phyloP scores from a whole-genome alignment of 345 rosid genomes.

The Toxicodendron radicans region DNA sequence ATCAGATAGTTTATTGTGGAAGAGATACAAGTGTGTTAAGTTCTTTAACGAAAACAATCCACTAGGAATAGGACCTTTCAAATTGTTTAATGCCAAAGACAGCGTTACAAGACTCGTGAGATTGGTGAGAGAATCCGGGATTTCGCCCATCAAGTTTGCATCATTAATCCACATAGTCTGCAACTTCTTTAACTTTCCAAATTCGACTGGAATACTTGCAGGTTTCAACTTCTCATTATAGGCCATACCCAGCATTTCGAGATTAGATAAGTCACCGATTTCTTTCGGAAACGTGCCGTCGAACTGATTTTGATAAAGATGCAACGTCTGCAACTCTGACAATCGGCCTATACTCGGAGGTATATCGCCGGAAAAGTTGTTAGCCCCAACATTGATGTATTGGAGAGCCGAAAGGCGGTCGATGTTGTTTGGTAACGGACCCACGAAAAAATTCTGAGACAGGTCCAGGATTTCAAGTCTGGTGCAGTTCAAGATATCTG shows the following conservation, averaged over 20 bases:
- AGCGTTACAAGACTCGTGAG: slow-evolving; percentile 47
- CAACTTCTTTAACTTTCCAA: slow-evolving; percentile 57
- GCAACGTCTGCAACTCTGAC: slow-evolving; percentile 38
- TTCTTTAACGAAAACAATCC: slow-evolving; percentile 53
- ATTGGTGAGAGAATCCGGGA: slow-evolving; percentile 49
- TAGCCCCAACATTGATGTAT: slow-evolving; percentile 49
- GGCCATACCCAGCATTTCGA: slow-evolving; percentile 48
- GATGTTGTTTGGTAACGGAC: slow-evolving; percentile 66
- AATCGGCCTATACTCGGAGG: slow-evolving; percentile 54
- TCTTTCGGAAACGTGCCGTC: slow-evolving; percentile 78
- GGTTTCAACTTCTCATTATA: slow-evolving; percentile 48
- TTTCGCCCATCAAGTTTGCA: slow-evolving; percentile 61
- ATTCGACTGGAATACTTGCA: slow-evolving; percentile 60
- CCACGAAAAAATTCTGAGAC: slow-evolving; percentile 64
- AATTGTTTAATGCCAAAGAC: slow-evolving; percentile 47
- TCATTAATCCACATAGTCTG: slow-evolving; percentile 39
- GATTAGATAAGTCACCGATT: slow-evolving; percentile 64
- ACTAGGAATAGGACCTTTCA: slow-evolving; percentile 60
- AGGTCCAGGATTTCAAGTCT: slow-evolving; percentile 58
- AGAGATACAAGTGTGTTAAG: slow-evolving; percentile 44
- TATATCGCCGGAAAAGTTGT: slow-evolving; percentile 69
- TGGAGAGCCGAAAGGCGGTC: slow-evolving; percentile 46
- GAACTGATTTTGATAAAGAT: slow-evolving; percentile 45
- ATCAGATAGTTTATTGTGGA: slow-evolving; percentile 48
- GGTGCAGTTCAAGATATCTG: slow-evolving; percentile 54